Evolutionary conservation across 139 green algal species (phyloP).

Genomic region (Ettlia oleoabundans): DNA sequence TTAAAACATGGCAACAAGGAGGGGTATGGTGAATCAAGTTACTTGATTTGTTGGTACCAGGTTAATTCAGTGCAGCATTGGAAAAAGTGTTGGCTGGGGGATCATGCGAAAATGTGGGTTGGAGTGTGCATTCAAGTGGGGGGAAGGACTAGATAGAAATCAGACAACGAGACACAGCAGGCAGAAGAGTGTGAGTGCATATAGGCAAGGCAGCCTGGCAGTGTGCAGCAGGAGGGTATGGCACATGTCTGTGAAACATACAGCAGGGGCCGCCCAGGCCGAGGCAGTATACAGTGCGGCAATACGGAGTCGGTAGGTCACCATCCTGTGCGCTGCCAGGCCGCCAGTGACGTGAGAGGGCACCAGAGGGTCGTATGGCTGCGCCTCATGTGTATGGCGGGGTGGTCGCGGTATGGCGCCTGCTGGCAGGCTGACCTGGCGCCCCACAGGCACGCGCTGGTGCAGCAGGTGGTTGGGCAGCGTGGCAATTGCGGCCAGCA

Average conservation of each 20-base stretch:
- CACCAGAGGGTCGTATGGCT: slow-evolving; percentile 7
- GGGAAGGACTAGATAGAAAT: too few species aligned
- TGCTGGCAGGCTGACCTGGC: slow-evolving; percentile 25
- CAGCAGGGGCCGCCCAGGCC: background rate
- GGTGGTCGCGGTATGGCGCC: too few species aligned
- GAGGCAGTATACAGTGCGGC: background rate
- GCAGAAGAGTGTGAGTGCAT: background rate
- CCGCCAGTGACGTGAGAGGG: background rate
- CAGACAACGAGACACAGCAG: too few species aligned
- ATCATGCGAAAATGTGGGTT: too few species aligned
- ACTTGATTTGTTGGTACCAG: too few species aligned
- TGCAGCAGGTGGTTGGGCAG: slow-evolving; percentile 20
- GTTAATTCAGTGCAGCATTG: too few species aligned
- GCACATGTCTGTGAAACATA: background rate
- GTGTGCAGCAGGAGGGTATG: background rate
- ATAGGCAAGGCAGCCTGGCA: background rate
- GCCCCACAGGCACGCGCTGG: background rate
- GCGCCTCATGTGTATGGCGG: background rate
- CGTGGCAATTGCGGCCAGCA: background rate
- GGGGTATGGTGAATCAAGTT: too few species aligned
- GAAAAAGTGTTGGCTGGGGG: too few species aligned
- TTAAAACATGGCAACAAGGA: too few species aligned
- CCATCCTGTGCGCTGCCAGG: slow-evolving; percentile 22
- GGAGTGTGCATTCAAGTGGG: too few species aligned
- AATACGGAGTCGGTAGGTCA: slow-evolving; percentile 24